phyloP scores from a whole-genome alignment of 1,284 basidiomycete species.

The Trichosporon sp. region DNA sequence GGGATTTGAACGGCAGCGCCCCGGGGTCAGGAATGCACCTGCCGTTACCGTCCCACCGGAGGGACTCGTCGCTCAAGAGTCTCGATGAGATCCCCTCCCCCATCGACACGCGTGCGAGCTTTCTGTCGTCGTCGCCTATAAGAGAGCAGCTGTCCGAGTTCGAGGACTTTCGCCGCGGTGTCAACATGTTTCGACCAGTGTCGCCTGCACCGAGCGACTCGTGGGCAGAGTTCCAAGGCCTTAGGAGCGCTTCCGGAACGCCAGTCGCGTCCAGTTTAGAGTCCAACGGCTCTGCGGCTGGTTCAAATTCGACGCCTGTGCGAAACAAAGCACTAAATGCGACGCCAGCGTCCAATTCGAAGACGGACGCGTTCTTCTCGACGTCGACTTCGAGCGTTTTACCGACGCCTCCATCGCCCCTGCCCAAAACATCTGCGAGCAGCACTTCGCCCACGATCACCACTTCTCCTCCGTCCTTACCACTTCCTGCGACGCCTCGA shows the following conservation, averaged over 20 bases:
- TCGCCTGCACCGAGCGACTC: constrained; percentile 11
- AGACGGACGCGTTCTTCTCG: constrained; percentile 52
- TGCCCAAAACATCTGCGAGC: background rate
- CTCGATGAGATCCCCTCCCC: constrained; percentile 29
- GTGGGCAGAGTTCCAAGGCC: constrained; percentile 12
- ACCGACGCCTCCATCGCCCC: constrained; percentile 5
- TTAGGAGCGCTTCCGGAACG: constrained; percentile 1
- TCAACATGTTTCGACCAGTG: constrained; percentile 16
- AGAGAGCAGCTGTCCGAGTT: constrained; percentile 6
- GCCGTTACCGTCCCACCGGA: constrained; percentile 21
- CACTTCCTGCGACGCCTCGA: background rate
- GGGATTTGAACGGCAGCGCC: constrained; percentile 40
- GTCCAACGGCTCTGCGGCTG: background rate
- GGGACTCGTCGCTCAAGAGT: constrained; percentile 27
- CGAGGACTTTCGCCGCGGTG: background rate
- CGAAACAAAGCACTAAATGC: background rate
- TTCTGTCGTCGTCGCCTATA: constrained; percentile 2
- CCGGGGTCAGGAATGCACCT: constrained; percentile 3
- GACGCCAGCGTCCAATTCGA: constrained; percentile 35
- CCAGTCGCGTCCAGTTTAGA: constrained; percentile 2
- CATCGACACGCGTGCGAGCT: constrained; percentile 11
- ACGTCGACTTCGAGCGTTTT: constrained; percentile 17
- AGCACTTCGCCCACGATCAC: background rate
- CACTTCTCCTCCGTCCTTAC: background rate
- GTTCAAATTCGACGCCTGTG: background rate